Percentiles rank a stretch among this genome's conserved stretches.
Evolutionary conservation across 2,329 filamentous ascomycete genomes (phyloP).

Genomic region (Leptosphaerulina australis): DNA sequence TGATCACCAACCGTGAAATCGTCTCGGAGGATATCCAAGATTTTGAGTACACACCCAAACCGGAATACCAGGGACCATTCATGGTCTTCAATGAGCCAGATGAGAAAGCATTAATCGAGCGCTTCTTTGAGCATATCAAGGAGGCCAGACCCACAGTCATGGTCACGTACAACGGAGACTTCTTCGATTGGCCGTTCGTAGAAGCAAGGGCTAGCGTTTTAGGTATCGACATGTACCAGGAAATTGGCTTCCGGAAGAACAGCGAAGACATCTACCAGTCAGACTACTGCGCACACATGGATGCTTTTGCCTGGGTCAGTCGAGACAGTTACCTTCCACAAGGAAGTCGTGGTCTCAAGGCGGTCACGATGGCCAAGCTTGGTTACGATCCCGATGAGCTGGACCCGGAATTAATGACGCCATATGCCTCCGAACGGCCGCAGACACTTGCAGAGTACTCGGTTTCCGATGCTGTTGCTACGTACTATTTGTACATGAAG

Average conservation of each 20-base stretch:
- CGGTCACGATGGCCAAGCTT: slow-evolving; percentile 95
- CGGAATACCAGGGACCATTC: slow-evolving; percentile 93
- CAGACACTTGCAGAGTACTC: slow-evolving; percentile 97
- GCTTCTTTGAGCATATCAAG: slow-evolving; percentile 96
- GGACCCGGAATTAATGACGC: slow-evolving; percentile 96
- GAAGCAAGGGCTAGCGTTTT: slow-evolving; percentile 90
- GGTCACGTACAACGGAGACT: slow-evolving; percentile 99
- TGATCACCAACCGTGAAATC: slow-evolving; percentile 97
- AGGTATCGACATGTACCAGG: slow-evolving; percentile 98
- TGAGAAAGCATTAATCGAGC: slow-evolving; percentile 83
- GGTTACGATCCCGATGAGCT: slow-evolving; percentile 98
- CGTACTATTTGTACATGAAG: slow-evolving; percentile 99
- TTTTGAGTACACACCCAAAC: slow-evolving; percentile 97
- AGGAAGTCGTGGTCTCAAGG: slow-evolving; percentile 94
- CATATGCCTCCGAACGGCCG: slow-evolving; percentile 81
- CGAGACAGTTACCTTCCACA: slow-evolving; percentile 97
- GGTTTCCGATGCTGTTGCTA: slow-evolving; percentile 97
- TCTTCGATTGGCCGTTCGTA: slow-evolving; percentile 99
- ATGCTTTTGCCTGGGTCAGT: slow-evolving; percentile 98
- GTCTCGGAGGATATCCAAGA: slow-evolving; percentile 97
- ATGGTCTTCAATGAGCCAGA: slow-evolving; percentile 98
- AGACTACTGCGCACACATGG: slow-evolving; percentile 96
- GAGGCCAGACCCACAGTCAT: slow-evolving; percentile 94
- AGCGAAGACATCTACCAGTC: slow-evolving; percentile 96
- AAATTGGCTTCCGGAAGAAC: slow-evolving; percentile 96